A percentile compares a stretch with the other conserved stretches of the same genome.
Evolutionary conservation across 2,329 filamentous ascomycete genomes (phyloP).

Genomic region (Paracorniculantispora psalliotae): DNA sequence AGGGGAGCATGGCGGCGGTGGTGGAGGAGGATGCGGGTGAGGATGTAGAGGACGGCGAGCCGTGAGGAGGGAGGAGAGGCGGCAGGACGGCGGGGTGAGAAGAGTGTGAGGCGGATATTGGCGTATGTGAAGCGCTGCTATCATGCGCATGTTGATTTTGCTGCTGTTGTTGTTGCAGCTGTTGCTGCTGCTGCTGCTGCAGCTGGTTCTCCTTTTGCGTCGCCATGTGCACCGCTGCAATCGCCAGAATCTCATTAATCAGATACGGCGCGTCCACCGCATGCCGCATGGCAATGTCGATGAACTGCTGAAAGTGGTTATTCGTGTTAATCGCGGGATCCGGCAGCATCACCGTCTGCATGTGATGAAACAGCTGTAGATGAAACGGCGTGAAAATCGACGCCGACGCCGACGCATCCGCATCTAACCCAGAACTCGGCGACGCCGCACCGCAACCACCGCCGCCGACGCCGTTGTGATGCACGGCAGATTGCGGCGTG

Average conservation of each 20-base stretch:
- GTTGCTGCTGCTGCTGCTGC: not conserved
- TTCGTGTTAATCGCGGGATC: constrained; percentile 18
- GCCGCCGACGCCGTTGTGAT: no score
- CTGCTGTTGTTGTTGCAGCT: not conserved
- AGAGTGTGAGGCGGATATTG: no score
- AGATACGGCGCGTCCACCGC: constrained; percentile 37
- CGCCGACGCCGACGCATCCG: constrained; percentile 14
- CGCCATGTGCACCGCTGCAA: constrained; percentile 36
- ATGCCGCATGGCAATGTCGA: constrained; percentile 29
- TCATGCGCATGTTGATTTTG: no score
- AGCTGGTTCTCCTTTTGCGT: constrained; percentile 21
- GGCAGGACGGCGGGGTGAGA: constrained; percentile 9
- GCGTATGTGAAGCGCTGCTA: no score
- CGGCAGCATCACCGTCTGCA: constrained; percentile 22
- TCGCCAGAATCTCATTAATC: constrained; percentile 42
- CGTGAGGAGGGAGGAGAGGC: constrained; percentile 5
- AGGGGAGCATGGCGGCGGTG: constrained; percentile 7
- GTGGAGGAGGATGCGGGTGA: constrained; percentile 10
- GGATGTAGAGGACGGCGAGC: constrained; percentile 17
- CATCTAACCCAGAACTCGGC: constrained; percentile 7
- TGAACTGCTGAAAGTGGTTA: constrained; percentile 20
- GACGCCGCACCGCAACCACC: no score
- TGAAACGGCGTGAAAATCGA: constrained; percentile 33
- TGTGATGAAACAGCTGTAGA: constrained; percentile 36
- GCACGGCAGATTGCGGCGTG: not conserved